Evolutionary conservation across 1,284 basidiomycete genomes (phyloP), one percentile per base, ranked within the genome.

Genomic region (Rhodotorula sp.): DNA sequence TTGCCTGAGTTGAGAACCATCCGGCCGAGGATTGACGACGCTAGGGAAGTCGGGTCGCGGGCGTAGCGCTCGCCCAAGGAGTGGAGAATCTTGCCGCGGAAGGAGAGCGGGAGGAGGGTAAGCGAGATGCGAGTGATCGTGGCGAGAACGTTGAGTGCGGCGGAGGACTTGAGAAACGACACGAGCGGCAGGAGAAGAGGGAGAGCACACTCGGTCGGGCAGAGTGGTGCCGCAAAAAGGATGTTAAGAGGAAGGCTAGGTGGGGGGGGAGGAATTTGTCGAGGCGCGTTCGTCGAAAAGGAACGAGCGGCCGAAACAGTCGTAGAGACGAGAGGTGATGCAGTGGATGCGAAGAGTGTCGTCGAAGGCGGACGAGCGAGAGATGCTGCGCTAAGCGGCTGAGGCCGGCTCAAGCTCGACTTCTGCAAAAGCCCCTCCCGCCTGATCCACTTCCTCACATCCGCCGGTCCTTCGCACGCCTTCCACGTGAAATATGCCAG

Each of bases 81-180:
- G 61, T 68, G 62, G 52, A 73, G 54, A 44, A 68, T 24, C 24
- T 66, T 67, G 30, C 61, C 58, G 24, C 73, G 70, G 28, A 67
- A 40, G 13, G 70, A 70, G 59, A 74, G 68, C 13, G 73, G 73
- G 8, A 74, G 62, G 59, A 70, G 65, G 7, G 73, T 72, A 52
- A 74, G 68, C 4, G 64, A 64, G 34, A 72, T 40, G 15, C 73
- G 65, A 6, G 68, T 68, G 52, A 72, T 40, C 55, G 64, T 37
- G 2, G 64, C 64, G 60, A 72, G 65, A 30, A 57, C 47, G 55
- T 69, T 57, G 46, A 74, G 64, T 6, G 71, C 68, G 26, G 68
- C 66, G 18, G 73, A 65, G 8, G 70, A 72, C 61, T 74, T 74
- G 64, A 74, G 68, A 2, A 70, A 46, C 1, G 61, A 34, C 16